A percentile compares a stretch with the other conserved stretches of the same genome.
These are phyloP conservation scores for Rhynchosporium secalis DNA, from an alignment of 2,329 filamentous ascomycete genomes.

Conservation along the genomic window DNA sequence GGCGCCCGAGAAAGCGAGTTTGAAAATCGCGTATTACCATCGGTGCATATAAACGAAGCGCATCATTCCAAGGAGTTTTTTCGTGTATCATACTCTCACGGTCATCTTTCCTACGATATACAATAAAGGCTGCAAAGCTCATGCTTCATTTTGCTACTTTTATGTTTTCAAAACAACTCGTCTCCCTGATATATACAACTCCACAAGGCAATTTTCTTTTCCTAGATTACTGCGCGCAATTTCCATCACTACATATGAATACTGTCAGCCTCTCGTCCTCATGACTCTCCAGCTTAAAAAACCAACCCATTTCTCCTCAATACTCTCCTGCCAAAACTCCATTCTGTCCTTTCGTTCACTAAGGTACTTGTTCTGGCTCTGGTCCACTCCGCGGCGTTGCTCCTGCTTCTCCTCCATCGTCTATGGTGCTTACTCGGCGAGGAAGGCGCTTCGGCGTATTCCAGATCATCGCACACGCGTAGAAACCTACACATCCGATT, in stretches of 20 bases:
- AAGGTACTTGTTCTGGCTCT: too few species aligned
- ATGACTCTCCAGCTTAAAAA: not conserved
- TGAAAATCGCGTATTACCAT: not conserved
- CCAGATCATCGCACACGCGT: too few species aligned
- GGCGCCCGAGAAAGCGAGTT: not conserved
- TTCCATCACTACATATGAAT: not conserved
- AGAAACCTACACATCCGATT: not conserved
- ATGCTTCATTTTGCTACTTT: not conserved
- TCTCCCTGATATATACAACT: not conserved
- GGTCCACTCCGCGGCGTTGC: too few species aligned
- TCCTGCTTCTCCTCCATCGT: too few species aligned
- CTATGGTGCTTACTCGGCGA: too few species aligned
- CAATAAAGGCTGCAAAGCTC: not conserved
- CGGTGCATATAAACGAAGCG: conserved; percentile 1
- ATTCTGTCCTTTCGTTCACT: too few species aligned
- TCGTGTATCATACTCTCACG: not conserved
- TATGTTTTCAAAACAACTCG: not conserved
- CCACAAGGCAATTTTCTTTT: not conserved
- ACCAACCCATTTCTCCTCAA: not conserved
- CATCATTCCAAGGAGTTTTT: not conserved
- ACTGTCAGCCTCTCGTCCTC: not conserved
- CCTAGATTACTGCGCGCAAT: not conserved
- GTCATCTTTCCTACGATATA: not conserved
- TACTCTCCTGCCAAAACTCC: too few species aligned
- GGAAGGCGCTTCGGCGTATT: not conserved